A percentile compares a stretch with the other conserved stretches of the same genome.
phyloP scores from a whole-genome alignment of 352 stramenopile species.

The Pythium folliculosum region DNA sequence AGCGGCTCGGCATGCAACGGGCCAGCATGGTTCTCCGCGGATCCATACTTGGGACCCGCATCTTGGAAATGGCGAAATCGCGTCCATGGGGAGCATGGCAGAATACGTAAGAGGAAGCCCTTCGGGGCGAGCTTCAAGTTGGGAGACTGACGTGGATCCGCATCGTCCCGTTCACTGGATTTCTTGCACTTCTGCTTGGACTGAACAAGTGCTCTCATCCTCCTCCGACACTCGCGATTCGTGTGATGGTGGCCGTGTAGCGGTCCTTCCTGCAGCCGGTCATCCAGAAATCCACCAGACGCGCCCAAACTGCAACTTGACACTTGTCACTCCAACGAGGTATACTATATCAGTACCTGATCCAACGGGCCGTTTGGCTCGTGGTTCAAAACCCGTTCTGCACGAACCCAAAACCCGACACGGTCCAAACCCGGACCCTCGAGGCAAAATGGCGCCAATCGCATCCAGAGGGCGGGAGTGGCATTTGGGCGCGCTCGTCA shows the following conservation, averaged over 20 bases:
- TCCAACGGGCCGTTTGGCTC: too few species aligned
- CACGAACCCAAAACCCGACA: neutral
- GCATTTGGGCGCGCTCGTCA: neutral
- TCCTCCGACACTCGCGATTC: neutral
- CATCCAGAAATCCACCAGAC: neutral
- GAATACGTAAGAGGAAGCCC: neutral
- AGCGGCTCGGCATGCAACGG: too few species aligned
- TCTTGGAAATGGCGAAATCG: too few species aligned
- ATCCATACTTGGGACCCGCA: too few species aligned
- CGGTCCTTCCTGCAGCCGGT: neutral
- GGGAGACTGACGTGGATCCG: neutral
- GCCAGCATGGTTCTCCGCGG: too few species aligned
- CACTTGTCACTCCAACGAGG: neutral
- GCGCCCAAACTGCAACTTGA: neutral
- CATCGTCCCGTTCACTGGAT: neutral
- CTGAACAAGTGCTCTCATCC: neutral
- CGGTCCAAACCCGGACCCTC: neutral
- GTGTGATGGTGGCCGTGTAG: neutral
- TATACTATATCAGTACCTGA: neutral
- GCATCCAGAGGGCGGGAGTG: neutral
- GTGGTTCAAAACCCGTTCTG: neutral
- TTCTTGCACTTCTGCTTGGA: constrained; percentile 1
- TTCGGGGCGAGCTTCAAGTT: neutral
- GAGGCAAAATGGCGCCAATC: constrained; percentile 15
- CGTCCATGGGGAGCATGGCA: too few species aligned